Base-by-base conservation (phyloP, 768 basidiomycete species). In the Sporobolomyces roseus region DNA sequence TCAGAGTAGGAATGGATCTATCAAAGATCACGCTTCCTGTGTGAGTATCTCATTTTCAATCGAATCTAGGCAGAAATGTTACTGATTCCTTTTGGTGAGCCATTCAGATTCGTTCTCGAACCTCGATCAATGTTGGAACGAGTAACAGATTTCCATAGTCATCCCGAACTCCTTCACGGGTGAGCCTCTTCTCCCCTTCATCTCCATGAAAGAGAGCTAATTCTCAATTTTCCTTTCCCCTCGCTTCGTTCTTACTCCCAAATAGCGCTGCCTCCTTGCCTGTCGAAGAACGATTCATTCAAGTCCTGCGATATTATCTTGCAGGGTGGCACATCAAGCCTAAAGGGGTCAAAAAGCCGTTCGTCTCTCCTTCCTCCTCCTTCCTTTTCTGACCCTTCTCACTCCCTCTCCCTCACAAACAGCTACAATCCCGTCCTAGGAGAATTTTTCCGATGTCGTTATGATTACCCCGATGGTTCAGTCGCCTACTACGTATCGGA, bases 271-370 rank as follows among this genome's bases (percentile, higher is more conserved):
- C 84, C 46, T 87, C 91, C 75, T 85, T 60, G 2, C 45, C 58
- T 6, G 45, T 91, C 36, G 88, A 94, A 78, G 93, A 94, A 77
- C 83, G 96, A 50, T 97, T 97, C 78, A 83, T 94, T 71, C 84
- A 86, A 56, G 91, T 98, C 2, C 83, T 97, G 38, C 88, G 89
- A 70, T 96, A 93, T 78, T 99, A 97, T 78, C 87, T 99, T 53
- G 88, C 90, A n/a, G 96, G 96, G 29, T 99, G 96, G 96, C 96
- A 98, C 80, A 93, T 97, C 81, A 97, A 97, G 80, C 93, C 96
- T 73, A 93, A 90, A 81, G 96, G 78, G 61, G 96, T 98, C 68
- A 99, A 99, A 88, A 99, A 99, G 81, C 94, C 94, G 86, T 93
- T 76, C 80, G 89, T 82, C 29, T 14, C 30, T 8, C 33, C 36